phyloP scores from a whole-genome alignment of 148 eudicot genomes.

The Heliosperma pusillum region DNA sequence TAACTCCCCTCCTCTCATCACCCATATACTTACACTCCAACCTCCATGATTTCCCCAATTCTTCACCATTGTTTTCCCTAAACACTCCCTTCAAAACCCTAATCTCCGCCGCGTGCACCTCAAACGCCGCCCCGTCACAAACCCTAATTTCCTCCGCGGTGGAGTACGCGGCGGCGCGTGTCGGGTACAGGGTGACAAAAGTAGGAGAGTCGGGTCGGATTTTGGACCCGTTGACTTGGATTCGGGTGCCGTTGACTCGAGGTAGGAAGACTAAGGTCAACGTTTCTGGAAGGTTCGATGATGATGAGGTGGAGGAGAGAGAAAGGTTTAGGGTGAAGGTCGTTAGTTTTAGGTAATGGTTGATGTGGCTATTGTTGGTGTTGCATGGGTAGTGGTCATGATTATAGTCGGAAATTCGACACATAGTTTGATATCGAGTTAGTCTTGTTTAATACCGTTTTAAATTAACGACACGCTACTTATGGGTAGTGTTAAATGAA shows the following conservation, averaged over 20 bases:
- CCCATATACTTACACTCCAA: conserved; percentile 38
- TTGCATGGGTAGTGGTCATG: neutral
- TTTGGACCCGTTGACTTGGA: conserved; percentile 40
- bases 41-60: conserved; percentile 25
- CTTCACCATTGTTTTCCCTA: conserved; percentile 28
- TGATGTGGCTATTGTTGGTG: neutral
- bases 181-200: conserved; percentile 52
- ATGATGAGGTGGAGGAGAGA: neutral
- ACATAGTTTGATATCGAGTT: neutral
- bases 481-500: too few relatives aligned
- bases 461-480: too few relatives aligned
- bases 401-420: neutral
- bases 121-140: conserved; percentile 51
- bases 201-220: conserved; percentile 50
- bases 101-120: conserved; percentile 45
- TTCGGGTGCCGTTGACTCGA: neutral
- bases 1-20: conserved; percentile 2
- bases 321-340: conserved; percentile 7
- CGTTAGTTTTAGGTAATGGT: neutral
- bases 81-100: conserved; percentile 48
- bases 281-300: neutral
- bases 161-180: conserved; percentile 4
- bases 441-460: too few relatives aligned
- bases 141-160: conserved; percentile 31
- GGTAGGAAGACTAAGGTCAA: neutral